Conservation (phyloP, 192 early-diverging fungal species). For the Chytriomyces sp. region DNA sequence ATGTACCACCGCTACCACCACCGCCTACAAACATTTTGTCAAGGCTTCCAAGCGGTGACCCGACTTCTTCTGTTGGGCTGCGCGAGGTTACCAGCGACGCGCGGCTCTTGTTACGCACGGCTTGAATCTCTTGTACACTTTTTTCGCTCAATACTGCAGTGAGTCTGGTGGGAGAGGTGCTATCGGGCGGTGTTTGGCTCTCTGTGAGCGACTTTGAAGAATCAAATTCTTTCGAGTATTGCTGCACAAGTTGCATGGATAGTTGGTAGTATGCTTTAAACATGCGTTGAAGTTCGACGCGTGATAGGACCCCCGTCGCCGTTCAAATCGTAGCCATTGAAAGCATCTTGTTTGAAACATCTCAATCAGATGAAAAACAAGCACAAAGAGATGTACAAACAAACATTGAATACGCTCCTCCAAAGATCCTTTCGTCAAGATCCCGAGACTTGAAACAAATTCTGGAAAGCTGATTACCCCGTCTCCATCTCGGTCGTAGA, state of each 20-base stretch:
- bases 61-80: too few relatives aligned
- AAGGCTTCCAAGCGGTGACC: too few relatives aligned
- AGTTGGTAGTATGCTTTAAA: slow-evolving; percentile 91
- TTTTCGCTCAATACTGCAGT: too few relatives aligned
- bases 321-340: slow-evolving; percentile 90
- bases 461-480: slow-evolving; percentile 80
- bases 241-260: slow-evolving; percentile 83
- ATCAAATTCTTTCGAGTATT: slow-evolving; percentile 68
- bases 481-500: slow-evolving; percentile 86
- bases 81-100: too few relatives aligned
- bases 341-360: slow-evolving; percentile 64
- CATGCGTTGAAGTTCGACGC: slow-evolving; percentile 82
- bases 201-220: not conserved
- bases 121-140: too few relatives aligned
- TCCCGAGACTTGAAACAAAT: slow-evolving; percentile 77
- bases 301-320: slow-evolving; percentile 82
- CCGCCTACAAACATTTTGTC: too few relatives aligned
- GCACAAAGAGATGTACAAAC: slow-evolving; percentile 12
- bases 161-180: too few relatives aligned
- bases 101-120: too few relatives aligned
- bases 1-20: too few relatives aligned
- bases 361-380: not conserved
- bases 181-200: too few relatives aligned
- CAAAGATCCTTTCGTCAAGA: slow-evolving; percentile 81
- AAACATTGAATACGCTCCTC: slow-evolving; percentile 86